Percentiles rank a stretch among this genome's conserved stretches.
Evolutionary conservation across 768 basidiomycete species (phyloP).

Genomic region (Pulveroboletus sp.): DNA sequence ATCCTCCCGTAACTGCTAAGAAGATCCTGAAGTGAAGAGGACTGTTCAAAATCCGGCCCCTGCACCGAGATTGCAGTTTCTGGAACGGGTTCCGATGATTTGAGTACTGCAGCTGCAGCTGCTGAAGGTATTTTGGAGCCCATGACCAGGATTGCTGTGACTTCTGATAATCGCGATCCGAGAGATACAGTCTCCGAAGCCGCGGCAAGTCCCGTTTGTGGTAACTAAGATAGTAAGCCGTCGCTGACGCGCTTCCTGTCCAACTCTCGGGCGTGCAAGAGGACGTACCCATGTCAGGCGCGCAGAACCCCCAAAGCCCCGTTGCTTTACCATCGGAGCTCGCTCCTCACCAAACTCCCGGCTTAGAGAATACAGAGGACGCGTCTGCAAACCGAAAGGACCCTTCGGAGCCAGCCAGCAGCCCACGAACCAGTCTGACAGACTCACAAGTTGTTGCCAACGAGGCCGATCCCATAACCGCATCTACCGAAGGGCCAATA

Average conservation of each 20-base stretch:
- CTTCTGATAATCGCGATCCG: background rate
- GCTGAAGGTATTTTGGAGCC: conserved; percentile 41
- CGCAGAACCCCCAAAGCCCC: conserved; percentile 4
- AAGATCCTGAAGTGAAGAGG: conserved; percentile 61
- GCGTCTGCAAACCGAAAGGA: background rate
- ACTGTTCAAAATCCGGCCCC: conserved; percentile 84
- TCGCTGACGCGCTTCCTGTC: conserved; percentile 1
- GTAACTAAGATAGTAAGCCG: conserved; percentile 10
- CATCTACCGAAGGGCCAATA: background rate
- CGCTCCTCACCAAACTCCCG: conserved; percentile 2
- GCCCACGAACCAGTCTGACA: background rate
- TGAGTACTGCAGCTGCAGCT: conserved; percentile 74
- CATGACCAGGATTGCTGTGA: conserved; percentile 3
- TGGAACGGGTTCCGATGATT: conserved; percentile 69
- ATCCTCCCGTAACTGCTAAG: conserved; percentile 81
- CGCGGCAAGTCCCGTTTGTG: conserved; percentile 28
- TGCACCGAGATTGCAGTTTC: conserved; percentile 63
- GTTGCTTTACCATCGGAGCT: conserved; percentile 4
- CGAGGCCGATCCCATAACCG: background rate
- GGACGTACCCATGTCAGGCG: conserved; percentile 7
- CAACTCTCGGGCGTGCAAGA: conserved; percentile 3
- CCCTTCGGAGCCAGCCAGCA: background rate
- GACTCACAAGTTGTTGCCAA: conserved; percentile 4
- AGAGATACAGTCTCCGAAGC: background rate
- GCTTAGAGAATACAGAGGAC: background rate